phyloP scores from a whole-genome alignment of 1,284 basidiomycete species.

The Austroboletus niveus region DNA sequence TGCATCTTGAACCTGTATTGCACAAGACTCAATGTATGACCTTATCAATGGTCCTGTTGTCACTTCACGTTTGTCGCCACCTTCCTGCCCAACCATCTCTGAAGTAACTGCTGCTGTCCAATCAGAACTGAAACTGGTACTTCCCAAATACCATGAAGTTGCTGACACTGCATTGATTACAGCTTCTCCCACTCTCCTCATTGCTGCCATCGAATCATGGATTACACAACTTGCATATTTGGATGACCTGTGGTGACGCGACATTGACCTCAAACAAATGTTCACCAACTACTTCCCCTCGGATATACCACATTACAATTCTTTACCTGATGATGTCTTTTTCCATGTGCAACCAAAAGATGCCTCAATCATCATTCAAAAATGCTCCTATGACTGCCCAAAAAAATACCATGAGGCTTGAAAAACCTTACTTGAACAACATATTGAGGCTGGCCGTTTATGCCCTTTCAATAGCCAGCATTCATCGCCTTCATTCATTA shows the following conservation, averaged over 20 bases:
- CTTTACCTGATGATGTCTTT: background rate
- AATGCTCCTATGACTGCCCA: conserved; percentile 23
- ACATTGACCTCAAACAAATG: background rate
- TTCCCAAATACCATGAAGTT: too few species aligned
- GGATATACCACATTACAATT: background rate
- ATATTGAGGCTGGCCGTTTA: conserved; percentile 28
- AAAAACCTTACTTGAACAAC: conserved; percentile 27
- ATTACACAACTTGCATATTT: background rate
- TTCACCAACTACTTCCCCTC: background rate
- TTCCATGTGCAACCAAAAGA: conserved; percentile 20
- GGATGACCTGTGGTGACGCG: background rate
- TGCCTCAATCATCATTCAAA: conserved; percentile 10
- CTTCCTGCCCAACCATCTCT: too few species aligned
- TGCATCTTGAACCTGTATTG: background rate
- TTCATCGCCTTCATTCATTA: conserved; percentile 9
- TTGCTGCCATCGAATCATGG: too few species aligned
- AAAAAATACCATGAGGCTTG: conserved; percentile 29
- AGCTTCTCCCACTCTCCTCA: too few species aligned
- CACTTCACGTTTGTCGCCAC: too few species aligned
- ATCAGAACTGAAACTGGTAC: too few species aligned
- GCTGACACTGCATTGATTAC: too few species aligned
- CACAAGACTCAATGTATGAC: background rate
- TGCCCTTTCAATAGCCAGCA: background rate
- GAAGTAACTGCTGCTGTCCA: too few species aligned
- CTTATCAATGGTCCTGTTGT: too few species aligned